Evolutionary conservation across 352 stramenopile genomes (phyloP).

Genomic region (Pythium periplocum): DNA sequence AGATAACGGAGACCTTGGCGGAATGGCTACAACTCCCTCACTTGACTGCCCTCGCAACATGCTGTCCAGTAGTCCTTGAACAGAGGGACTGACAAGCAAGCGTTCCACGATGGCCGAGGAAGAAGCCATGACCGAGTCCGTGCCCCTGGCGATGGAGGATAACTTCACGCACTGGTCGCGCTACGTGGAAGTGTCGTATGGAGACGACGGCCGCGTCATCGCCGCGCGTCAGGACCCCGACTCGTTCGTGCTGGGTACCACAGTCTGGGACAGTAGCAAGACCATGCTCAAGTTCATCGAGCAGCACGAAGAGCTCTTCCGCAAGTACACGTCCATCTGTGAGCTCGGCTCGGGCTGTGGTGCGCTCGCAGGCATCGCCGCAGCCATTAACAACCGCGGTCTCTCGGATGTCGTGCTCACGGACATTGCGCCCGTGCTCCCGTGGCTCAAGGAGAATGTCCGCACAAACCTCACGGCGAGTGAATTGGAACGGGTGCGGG

Average conservation of each 20-base stretch:
- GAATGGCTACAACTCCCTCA: too few species aligned
- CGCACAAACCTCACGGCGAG: slow-evolving; percentile 50
- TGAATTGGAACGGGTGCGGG: slow-evolving; percentile 51
- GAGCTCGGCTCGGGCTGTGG: slow-evolving; percentile 74
- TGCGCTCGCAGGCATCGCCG: slow-evolving; percentile 65
- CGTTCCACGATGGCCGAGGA: slow-evolving; percentile 43
- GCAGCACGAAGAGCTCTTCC: slow-evolving; percentile 44
- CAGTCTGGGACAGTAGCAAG: slow-evolving; percentile 84
- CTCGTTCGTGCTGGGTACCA: slow-evolving; percentile 79
- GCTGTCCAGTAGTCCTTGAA: too few species aligned
- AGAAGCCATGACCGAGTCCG: slow-evolving; percentile 42
- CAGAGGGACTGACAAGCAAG: too few species aligned
- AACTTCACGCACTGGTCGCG: slow-evolving; percentile 78
- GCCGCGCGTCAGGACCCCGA: slow-evolving; percentile 67
- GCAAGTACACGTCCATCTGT: slow-evolving; percentile 53
- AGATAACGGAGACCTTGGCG: too few species aligned
- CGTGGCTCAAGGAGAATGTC: slow-evolving; percentile 74
- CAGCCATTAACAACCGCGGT: slow-evolving; percentile 55
- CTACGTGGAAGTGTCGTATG: slow-evolving; percentile 57
- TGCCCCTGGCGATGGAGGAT: slow-evolving; percentile 62
- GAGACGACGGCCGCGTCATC: slow-evolving; percentile 30
- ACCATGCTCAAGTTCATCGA: slow-evolving; percentile 84
- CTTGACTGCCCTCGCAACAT: too few species aligned
- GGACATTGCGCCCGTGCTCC: slow-evolving; percentile 70
- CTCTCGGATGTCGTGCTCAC: slow-evolving; percentile 66